Percentiles rank a stretch among this genome's conserved stretches.
phyloP scores from a whole-genome alignment of 2,329 filamentous ascomycete genomes.

The Bretziella fagacearum region DNA sequence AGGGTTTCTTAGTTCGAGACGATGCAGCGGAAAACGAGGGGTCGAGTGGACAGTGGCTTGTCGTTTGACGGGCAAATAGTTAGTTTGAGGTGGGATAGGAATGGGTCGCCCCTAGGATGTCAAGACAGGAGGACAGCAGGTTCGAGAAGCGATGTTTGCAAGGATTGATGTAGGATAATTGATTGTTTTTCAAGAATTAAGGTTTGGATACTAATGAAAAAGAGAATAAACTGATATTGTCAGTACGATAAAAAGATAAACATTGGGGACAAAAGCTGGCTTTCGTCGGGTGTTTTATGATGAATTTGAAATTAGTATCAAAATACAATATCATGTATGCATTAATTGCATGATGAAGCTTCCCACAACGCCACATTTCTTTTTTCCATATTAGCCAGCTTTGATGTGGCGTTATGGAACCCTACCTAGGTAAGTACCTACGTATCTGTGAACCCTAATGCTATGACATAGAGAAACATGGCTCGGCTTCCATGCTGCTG shows the following conservation, averaged over 20 bases:
- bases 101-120: neutral
- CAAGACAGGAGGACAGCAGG: neutral
- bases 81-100: neutral
- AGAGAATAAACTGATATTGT: neutral
- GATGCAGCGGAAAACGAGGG: neutral
- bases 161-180: neutral
- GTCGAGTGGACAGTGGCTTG: neutral
- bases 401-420: too few relatives aligned
- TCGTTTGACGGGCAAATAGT: neutral
- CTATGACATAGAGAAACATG: too few relatives aligned
- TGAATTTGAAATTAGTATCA: neutral
- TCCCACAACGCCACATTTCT: too few relatives aligned
- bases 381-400: too few relatives aligned
- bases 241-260: neutral
- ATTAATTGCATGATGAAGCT: neutral
- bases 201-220: neutral
- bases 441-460: too few relatives aligned
- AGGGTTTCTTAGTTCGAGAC: neutral
- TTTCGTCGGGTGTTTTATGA: neutral
- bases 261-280: neutral
- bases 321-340: neutral
- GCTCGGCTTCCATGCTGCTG: too few relatives aligned
- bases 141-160: neutral
- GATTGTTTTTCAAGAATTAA: neutral
- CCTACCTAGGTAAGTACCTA: too few relatives aligned